phyloP scores from a whole-genome alignment of 371 early-diverging fungal genomes.

The Mortierella sp. region DNA sequence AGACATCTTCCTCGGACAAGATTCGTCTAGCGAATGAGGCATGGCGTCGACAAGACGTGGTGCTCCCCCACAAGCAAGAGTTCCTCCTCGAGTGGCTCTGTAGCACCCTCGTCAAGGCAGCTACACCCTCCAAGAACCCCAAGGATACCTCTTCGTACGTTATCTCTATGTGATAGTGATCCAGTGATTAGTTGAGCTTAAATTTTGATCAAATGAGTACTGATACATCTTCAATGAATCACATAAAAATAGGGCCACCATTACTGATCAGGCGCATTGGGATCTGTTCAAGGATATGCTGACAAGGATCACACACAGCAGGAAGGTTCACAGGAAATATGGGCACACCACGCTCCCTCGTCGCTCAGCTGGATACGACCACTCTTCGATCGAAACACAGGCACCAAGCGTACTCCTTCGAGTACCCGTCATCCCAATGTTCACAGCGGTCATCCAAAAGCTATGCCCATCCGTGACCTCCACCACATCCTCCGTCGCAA shows the following conservation, averaged over 20 bases:
- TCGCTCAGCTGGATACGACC: neutral
- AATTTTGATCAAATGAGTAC: neutral
- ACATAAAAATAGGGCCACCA: constrained; percentile 6
- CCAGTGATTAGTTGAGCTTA: neutral
- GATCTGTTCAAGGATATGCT: constrained; percentile 47
- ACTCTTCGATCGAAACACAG: constrained; percentile 16
- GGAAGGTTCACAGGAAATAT: constrained; percentile 20
- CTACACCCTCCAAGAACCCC: constrained; percentile 32
- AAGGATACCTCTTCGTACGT: constrained; percentile 40
- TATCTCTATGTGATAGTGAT: neutral
- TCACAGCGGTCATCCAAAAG: constrained; percentile 37
- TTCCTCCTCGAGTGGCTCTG: constrained; percentile 58
- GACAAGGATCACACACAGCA: constrained; percentile 19
- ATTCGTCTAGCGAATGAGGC: constrained; percentile 50
- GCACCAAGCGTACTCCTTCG: constrained; percentile 44
- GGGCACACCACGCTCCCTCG: neutral
- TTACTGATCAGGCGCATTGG: constrained; percentile 53
- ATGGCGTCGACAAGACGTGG: constrained; percentile 40
- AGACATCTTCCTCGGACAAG: constrained; percentile 44
- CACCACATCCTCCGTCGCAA: neutral
- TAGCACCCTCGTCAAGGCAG: constrained; percentile 39
- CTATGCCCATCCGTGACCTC: neutral
- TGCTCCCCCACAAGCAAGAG: constrained; percentile 56
- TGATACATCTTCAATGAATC: neutral
- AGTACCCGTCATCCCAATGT: constrained; percentile 45